A percentile compares a stretch with the other conserved stretches of the same genome.
Conservation (phyloP, 2,329 filamentous ascomycete genomes). For the Lasiodiplodia citricola region DNA sequence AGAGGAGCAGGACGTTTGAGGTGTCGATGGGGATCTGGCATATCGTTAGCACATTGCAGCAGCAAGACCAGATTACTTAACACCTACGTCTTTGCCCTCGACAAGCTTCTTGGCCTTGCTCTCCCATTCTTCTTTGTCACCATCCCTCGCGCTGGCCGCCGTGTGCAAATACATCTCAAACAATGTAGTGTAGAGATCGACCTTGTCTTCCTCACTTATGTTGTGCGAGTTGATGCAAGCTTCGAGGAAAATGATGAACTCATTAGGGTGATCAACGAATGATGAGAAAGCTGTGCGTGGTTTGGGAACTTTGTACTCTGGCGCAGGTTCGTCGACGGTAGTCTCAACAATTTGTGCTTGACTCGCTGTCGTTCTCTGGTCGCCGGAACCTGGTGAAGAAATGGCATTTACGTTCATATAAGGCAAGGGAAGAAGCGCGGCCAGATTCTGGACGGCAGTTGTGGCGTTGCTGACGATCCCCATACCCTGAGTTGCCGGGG, state of each 20-base stretch:
- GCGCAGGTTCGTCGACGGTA: constrained; percentile 56
- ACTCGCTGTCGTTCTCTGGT: constrained; percentile 58
- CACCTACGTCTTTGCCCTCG: constrained; percentile 70
- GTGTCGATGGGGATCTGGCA: constrained; percentile 78
- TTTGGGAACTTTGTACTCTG: constrained; percentile 77
- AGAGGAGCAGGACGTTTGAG: constrained; percentile 90
- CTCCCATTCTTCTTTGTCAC: constrained; percentile 81
- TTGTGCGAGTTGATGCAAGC: constrained; percentile 76
- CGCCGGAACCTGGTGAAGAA: constrained; percentile 59
- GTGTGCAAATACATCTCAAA: constrained; percentile 99
- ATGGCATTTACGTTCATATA: constrained; percentile 75
- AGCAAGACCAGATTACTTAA: constrained; percentile 11
- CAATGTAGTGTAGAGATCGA: constrained; percentile 89
- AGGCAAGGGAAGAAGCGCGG: constrained; percentile 80
- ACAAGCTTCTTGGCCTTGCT: constrained; percentile 88
- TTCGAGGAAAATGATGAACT: constrained; percentile 93
- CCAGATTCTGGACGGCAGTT: constrained; percentile 83
- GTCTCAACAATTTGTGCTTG: constrained; percentile 60
- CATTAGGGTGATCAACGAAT: constrained; percentile 90
- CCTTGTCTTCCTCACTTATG: constrained; percentile 74
- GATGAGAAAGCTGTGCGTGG: constrained; percentile 92
- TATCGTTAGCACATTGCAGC: constrained; percentile 13
- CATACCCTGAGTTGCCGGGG: constrained; percentile 51
- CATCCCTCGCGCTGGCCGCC: constrained; percentile 74
- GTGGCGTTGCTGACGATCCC: constrained; percentile 40